Conservation (phyloP, 2,329 filamentous ascomycete species). For the Cercospora sp. region DNA sequence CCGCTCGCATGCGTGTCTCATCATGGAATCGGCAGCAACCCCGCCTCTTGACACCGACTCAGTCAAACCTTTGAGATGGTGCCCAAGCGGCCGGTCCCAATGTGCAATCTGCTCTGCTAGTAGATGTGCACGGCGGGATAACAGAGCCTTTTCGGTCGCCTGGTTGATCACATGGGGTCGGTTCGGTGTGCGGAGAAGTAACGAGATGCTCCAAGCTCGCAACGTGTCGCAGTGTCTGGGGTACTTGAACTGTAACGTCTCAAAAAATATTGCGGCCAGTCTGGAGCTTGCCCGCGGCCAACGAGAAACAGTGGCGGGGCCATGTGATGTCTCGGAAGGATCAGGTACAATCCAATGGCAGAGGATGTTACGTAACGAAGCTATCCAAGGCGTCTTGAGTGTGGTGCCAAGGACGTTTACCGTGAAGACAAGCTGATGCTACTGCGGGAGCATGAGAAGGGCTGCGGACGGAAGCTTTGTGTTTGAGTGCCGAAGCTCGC, state of each 20-base stretch:
- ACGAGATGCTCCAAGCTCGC: not conserved
- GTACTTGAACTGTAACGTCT: not conserved
- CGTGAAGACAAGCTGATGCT: not conserved
- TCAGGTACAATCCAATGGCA: conserved; percentile 10
- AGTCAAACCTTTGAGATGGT: not conserved
- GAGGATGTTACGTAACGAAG: not conserved
- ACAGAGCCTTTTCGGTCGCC: not conserved
- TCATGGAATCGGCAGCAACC: not conserved
- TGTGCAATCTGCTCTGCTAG: not conserved
- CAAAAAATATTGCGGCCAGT: conserved; percentile 1
- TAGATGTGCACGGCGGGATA: not conserved
- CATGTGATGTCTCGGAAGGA: conserved; percentile 6
- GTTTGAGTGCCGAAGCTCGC: not conserved
- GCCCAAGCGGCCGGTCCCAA: not conserved
- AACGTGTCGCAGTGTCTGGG: not conserved
- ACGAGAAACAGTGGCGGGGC: not conserved
- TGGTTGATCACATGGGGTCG: not conserved
- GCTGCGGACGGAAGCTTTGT: not conserved
- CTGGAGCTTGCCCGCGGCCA: conserved; percentile 10
- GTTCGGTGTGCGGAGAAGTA: not conserved
- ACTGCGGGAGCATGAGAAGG: not conserved
- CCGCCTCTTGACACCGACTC: not conserved
- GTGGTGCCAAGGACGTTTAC: not conserved
- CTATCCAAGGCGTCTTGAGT: not conserved
- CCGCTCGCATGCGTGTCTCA: not conserved